phyloP scores from a whole-genome alignment of 2,329 filamentous ascomycete species.

The Neofusicoccum cordaticola region DNA sequence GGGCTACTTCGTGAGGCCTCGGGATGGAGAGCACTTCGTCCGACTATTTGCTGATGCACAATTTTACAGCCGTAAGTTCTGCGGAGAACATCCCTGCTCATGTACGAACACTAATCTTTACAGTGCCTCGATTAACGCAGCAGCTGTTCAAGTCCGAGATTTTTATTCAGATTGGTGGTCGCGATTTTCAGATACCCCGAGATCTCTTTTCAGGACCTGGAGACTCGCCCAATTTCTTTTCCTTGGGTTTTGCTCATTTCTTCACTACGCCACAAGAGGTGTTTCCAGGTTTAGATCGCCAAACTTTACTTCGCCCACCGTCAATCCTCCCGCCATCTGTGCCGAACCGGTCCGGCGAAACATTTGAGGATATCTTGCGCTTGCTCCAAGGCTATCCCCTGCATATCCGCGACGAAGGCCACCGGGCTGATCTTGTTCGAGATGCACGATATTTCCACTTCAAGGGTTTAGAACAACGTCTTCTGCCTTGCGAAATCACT shows the following conservation, averaged over 20 bases:
- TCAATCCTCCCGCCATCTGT: constrained; percentile 81
- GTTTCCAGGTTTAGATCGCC: constrained; percentile 80
- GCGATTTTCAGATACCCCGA: constrained; percentile 84
- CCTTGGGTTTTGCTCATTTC: constrained; percentile 83
- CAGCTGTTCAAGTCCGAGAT: constrained; percentile 90
- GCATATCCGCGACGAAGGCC: constrained; percentile 69
- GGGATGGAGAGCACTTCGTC: constrained; percentile 83
- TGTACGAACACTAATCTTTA: not conserved
- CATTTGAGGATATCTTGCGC: constrained; percentile 78
- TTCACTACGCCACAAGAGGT: constrained; percentile 76
- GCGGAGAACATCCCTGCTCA: constrained; percentile 41
- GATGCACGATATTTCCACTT: constrained; percentile 94
- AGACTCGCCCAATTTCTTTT: constrained; percentile 95
- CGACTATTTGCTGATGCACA: constrained; percentile 91
- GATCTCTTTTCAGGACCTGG: constrained; percentile 78
- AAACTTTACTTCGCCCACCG: constrained; percentile 77
- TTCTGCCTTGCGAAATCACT: constrained; percentile 73
- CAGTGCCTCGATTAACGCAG: constrained; percentile 76
- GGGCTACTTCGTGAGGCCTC: constrained; percentile 80
- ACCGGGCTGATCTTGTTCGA: constrained; percentile 72
- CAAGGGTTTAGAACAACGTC: constrained; percentile 81
- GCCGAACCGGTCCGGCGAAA: constrained; percentile 75
- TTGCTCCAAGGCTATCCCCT: constrained; percentile 81
- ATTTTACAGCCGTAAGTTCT: constrained; percentile 67
- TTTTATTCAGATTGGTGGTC: constrained; percentile 84